These are phyloP conservation scores for Aspergillus felis DNA, from an alignment of 2,329 filamentous ascomycete species.

Conservation along the genomic window DNA sequence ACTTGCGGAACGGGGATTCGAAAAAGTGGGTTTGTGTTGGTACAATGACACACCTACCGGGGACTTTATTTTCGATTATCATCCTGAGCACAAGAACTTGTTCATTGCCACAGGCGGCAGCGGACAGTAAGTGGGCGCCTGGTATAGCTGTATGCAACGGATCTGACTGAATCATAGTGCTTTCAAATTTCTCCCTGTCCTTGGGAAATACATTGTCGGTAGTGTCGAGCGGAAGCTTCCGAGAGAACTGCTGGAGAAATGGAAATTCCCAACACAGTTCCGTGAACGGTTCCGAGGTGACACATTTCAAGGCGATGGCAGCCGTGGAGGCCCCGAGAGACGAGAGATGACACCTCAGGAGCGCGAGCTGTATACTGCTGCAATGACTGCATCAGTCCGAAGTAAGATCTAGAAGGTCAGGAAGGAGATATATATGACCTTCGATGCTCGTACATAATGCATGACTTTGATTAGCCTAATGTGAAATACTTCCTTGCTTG, in stretches of 20 bases:
- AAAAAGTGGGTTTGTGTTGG: conserved; percentile 62
- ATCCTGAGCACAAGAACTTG: conserved; percentile 50
- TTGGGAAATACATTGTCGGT: conserved; percentile 60
- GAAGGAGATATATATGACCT: too few species aligned
- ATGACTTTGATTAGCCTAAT: too few species aligned
- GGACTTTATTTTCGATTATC: conserved; percentile 65
- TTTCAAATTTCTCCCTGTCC: conserved; percentile 60
- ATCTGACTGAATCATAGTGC: conserved; percentile 34
- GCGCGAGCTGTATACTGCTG: conserved; percentile 11
- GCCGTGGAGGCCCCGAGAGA: conserved; percentile 28
- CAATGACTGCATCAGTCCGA: conserved; percentile 16
- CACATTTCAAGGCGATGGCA: conserved; percentile 25
- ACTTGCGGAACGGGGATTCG: conserved; percentile 55
- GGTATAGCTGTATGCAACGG: too few species aligned
- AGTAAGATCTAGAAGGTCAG: conserved; percentile 19
- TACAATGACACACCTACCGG: conserved; percentile 66
- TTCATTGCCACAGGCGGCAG: conserved; percentile 28
- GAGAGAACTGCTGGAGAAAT: conserved; percentile 59
- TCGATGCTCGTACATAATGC: too few species aligned
- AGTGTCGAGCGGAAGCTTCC: conserved; percentile 45
- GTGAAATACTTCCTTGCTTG: too few species aligned
- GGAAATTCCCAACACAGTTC: conserved; percentile 35
- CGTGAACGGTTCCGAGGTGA: conserved; percentile 12
- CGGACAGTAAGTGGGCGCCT: conserved; percentile 22
- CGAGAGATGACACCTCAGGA: conserved; percentile 21